These are phyloP conservation scores for Excoecaria agallocha DNA, from an alignment of 345 rosid species.

Conservation along the genomic window DNA sequence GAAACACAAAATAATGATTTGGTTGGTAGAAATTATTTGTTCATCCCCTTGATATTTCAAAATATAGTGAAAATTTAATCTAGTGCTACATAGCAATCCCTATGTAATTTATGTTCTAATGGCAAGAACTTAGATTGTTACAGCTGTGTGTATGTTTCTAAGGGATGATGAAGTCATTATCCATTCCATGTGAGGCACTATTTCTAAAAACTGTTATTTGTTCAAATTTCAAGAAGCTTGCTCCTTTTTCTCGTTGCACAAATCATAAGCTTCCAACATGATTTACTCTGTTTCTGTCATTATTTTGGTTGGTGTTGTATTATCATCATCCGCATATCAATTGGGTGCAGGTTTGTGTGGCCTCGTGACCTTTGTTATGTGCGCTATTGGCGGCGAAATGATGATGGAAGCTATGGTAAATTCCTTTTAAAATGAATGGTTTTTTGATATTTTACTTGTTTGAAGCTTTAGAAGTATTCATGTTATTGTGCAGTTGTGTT, in stretches of 20 bases:
- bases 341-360: conserved; percentile 80
- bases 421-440: conserved; percentile 12
- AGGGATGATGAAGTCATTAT: background rate
- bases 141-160: no score
- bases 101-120: background rate
- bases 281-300: background rate
- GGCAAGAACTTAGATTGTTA: background rate
- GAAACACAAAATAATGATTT: background rate
- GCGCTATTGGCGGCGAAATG: conserved; percentile 98
- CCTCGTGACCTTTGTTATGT: conserved; percentile 99
- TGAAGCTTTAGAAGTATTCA: conserved; percentile 21
- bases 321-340: conserved; percentile 5
- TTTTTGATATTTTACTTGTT: conserved; percentile 13
- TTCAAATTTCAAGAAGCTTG: background rate
- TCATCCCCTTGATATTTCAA: background rate
- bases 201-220: background rate
- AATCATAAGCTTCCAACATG: background rate
- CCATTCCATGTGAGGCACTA: background rate
- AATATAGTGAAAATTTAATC: background rate
- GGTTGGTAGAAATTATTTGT: background rate
- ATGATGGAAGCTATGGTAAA: conserved; percentile 97
- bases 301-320: background rate
- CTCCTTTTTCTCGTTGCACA: background rate
- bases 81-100: background rate
- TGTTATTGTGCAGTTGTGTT: conserved; percentile 69